Evolutionary conservation across 495 filamentous ascomycete species (phyloP).

Genomic region (Aspergillus nidulans): DNA sequence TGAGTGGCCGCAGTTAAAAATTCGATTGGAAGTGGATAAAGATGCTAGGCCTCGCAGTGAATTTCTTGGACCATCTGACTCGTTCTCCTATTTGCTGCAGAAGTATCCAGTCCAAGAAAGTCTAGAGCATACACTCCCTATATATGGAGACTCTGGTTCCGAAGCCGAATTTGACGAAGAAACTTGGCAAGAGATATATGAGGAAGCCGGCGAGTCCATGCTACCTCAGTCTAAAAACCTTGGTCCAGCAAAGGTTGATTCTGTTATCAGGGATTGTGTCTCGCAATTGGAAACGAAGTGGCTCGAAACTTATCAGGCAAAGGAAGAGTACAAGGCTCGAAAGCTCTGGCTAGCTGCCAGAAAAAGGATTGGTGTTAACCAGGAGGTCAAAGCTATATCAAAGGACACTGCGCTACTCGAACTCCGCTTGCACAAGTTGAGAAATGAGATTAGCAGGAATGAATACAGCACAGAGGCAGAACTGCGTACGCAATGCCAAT

Average conservation of each 20-base stretch:
- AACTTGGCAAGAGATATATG: conserved; percentile 60
- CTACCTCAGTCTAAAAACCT: conserved; percentile 26
- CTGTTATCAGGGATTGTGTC: conserved; percentile 51
- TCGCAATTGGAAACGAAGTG: conserved; percentile 52
- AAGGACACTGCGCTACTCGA: conserved; percentile 33
- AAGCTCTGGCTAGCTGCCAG: conserved; percentile 56
- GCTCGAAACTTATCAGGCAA: conserved; percentile 50
- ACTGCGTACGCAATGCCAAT: conserved; percentile 48
- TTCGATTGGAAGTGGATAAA: background rate
- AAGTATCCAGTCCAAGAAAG: conserved; percentile 41
- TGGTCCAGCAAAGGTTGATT: conserved; percentile 41
- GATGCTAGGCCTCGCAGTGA: background rate
- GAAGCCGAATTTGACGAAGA: conserved; percentile 51
- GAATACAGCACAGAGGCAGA: conserved; percentile 45
- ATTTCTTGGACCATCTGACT: conserved; percentile 1
- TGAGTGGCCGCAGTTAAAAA: conserved; percentile 21
- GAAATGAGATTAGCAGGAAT: conserved; percentile 43
- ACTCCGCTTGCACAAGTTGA: conserved; percentile 46
- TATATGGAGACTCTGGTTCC: conserved; percentile 62
- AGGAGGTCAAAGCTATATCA: conserved; percentile 20
- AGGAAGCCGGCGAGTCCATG: conserved; percentile 38
- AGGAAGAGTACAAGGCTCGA: conserved; percentile 49
- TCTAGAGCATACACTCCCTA: conserved; percentile 51
- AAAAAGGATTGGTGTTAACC: conserved; percentile 24
- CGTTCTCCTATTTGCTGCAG: conserved; percentile 28